Evolutionary conservation across 306 rosid genomes (phyloP).

Genomic region (Oxytropis ochrocephala): DNA sequence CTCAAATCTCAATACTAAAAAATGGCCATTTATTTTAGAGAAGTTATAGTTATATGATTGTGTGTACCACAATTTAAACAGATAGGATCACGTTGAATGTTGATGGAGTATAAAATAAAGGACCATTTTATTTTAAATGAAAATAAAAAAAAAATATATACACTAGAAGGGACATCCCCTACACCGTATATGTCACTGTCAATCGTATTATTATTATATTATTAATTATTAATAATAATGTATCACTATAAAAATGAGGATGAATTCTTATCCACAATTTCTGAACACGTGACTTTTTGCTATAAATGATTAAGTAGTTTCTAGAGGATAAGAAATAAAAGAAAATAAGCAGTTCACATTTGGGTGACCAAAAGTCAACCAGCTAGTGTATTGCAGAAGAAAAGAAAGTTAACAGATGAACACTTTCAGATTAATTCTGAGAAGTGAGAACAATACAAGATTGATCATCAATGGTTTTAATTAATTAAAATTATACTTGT

Average conservation of each 20-base stretch:
- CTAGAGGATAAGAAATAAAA: background rate
- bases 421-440: background rate
- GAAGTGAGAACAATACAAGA: no score
- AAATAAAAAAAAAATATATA: no score
- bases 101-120: no score
- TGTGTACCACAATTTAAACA: no score
- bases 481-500: background rate
- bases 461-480: background rate
- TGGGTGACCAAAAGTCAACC: background rate
- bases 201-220: background rate
- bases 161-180: background rate
- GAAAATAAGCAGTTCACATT: background rate
- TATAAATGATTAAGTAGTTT: constrained; percentile 1
- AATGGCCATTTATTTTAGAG: no score
- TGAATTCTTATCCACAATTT: background rate
- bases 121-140: no score
- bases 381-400: background rate
- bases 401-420: background rate
- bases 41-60: no score
- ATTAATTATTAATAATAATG: background rate
- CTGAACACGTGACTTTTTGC: constrained; percentile 3
- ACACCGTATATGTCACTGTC: background rate
- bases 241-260: background rate
- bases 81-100: no score
- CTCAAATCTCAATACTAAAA: no score